Conservation (phyloP, 1,284 basidiomycete genomes). For the Pseudozyma sp. region DNA sequence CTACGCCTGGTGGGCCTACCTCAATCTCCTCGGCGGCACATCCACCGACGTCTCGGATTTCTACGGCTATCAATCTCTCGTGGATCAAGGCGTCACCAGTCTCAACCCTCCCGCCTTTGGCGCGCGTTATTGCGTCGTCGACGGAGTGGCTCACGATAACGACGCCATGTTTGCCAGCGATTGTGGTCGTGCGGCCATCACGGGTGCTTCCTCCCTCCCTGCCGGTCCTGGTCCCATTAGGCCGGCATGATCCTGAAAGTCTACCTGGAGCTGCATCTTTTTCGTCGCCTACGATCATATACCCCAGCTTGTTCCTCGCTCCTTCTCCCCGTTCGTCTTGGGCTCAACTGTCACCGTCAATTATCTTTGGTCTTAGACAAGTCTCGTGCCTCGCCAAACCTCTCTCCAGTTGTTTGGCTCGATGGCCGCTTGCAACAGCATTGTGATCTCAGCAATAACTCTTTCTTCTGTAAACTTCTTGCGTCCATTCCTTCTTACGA, state of each 20-base stretch:
- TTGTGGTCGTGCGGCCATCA: conserved; percentile 39
- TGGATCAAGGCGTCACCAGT: conserved; percentile 5
- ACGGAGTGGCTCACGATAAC: conserved; percentile 31
- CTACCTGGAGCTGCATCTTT: too few species aligned
- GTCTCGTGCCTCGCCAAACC: too few species aligned
- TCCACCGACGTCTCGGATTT: conserved; percentile 41
- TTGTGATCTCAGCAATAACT: too few species aligned
- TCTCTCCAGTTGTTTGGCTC: too few species aligned
- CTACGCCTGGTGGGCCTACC: conserved; percentile 56
- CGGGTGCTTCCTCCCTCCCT: conserved; percentile 13
- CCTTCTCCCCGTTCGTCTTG: too few species aligned
- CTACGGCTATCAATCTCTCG: conserved; percentile 30
- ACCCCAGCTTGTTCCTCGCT: background rate
- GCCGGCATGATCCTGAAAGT: background rate
- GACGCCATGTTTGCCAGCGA: conserved; percentile 38
- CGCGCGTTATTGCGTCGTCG: conserved; percentile 24
- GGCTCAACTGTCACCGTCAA: too few species aligned
- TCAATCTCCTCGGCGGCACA: conserved; percentile 55
- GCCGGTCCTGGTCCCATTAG: conserved; percentile 24
- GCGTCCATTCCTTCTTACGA: too few species aligned
- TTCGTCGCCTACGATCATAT: background rate
- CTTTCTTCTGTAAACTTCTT: too few species aligned
- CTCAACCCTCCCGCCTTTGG: conserved; percentile 14
- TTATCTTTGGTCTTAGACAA: too few species aligned
- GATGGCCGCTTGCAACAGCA: too few species aligned